Percentiles rank a stretch among this genome's conserved stretches.
These are phyloP conservation scores for Cnidoscolus chayamansa DNA, from an alignment of 441 rosid species.

Conservation along the genomic window DNA sequence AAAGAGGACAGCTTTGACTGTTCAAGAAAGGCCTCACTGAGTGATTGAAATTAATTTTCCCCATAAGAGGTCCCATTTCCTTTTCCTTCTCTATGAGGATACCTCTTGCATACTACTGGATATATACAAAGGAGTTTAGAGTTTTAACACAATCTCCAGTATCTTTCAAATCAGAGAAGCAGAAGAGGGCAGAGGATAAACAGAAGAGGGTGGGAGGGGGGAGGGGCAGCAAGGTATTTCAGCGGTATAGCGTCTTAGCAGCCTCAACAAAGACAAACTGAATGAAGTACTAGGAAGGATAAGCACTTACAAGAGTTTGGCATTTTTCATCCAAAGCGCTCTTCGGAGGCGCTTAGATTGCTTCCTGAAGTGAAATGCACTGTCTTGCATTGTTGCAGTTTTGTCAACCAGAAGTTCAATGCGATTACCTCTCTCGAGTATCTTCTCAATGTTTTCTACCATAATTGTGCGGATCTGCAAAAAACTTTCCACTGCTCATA, in stretches of 20 bases:
- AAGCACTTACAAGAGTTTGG: slow-evolving; percentile 74
- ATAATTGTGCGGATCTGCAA: slow-evolving; percentile 73
- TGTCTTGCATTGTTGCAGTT: slow-evolving; percentile 96
- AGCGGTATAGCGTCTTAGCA: background rate
- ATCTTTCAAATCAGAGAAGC: background rate
- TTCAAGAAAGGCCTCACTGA: background rate
- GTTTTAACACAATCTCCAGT: background rate
- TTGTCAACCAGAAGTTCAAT: slow-evolving; percentile 95
- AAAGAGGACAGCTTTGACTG: background rate
- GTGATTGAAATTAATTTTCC: background rate
- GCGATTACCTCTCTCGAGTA: slow-evolving; percentile 90
- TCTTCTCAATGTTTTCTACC: slow-evolving; percentile 90
- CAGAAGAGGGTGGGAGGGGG: no score
- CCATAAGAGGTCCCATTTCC: background rate
- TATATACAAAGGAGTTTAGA: background rate
- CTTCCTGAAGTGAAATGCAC: slow-evolving; percentile 84
- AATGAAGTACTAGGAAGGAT: background rate
- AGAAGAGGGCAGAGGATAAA: background rate
- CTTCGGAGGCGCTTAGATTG: slow-evolving; percentile 86
- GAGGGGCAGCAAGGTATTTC: background rate
- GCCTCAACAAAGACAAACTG: background rate
- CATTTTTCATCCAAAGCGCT: slow-evolving; percentile 98
- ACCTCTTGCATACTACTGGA: background rate
- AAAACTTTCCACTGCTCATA: slow-evolving; percentile 9
- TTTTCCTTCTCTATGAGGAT: background rate